Base-by-base conservation (phyloP, 495 filamentous ascomycete genomes). In the Apodospora peruviana region DNA sequence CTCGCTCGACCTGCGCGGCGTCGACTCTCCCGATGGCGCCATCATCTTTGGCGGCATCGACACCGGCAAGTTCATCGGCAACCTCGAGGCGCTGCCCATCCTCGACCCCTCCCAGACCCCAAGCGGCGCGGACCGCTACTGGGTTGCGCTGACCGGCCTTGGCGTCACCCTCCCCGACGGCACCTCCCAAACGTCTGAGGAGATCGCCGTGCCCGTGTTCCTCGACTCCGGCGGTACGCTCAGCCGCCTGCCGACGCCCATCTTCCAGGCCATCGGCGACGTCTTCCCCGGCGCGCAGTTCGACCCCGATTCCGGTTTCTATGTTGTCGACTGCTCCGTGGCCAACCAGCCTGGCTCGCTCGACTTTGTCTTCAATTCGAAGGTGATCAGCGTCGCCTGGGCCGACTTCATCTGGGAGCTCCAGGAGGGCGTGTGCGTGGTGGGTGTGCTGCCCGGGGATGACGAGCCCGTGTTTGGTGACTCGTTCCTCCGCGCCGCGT, bases 31-130 rank as follows among this genome's bases (percentile, higher is more conserved):
- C 24, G 46, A 59, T 17, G 91, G 91, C 19, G 56, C 82, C 19
- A 82, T 94, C 51, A 75, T 91, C 24, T 94, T 94, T 52, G 88
- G 88, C 17, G 88, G 88, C 25, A 81, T 91, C 27, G 80, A 91
- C 56, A 45, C 42, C 3, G 47, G 72, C 37, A 90, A 87, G 50
- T 91, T 80, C 58, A 68, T 27, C 24, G 45, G 45, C 37, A 17
- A 16, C 12, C 68, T 94, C 32, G 81, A 94, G 59, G 58, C 66
- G 19, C 56, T 74, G 8, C 68, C 69, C 27, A 72, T 93, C 20
- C 53, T 61, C n/a, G 14, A 47, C 36, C 52, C 22, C 0, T 17
- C 43, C 0, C 19, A 67, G 70, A 44, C 71, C 62, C 59, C 58
- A 0, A 4, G 19, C 0, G 60, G 62, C 45, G 49, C 49, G 0